phyloP scores from a whole-genome alignment of 345 rosid species.

The Aquilaria sinensis region DNA sequence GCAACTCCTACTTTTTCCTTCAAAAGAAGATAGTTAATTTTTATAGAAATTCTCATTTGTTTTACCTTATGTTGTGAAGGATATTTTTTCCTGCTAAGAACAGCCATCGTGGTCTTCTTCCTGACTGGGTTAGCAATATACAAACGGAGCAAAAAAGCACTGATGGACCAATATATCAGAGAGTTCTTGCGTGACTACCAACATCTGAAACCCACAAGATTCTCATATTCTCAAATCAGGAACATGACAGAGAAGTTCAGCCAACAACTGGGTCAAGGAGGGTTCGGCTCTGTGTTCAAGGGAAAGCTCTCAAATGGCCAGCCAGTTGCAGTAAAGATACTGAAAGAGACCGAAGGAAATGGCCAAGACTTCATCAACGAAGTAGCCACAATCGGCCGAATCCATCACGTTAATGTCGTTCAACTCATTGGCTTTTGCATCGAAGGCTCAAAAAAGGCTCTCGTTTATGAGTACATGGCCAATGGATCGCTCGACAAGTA shows the following conservation, averaged over 20 bases:
- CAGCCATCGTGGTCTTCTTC: no score
- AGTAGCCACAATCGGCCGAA: constrained; percentile 10
- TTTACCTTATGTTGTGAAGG: no score
- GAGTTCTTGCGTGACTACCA: no score
- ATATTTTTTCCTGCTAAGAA: no score
- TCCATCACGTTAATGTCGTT: constrained; percentile 18
- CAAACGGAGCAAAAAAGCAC: no score
- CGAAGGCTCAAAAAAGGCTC: constrained; percentile 17
- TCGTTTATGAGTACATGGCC: constrained; percentile 15
- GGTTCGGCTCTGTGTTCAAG: constrained; percentile 13
- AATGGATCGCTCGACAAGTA: constrained; percentile 19
- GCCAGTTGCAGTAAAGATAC: constrained; percentile 9
- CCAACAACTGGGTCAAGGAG: constrained; percentile 17
- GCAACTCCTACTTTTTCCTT: no score
- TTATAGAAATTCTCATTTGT: no score
- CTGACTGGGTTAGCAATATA: no score
- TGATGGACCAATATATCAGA: no score
- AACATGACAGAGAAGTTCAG: constrained; percentile 10
- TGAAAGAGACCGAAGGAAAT: not conserved
- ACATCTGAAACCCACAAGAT: constrained; percentile 2
- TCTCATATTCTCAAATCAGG: constrained; percentile 11
- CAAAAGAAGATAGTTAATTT: no score
- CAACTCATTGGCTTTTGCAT: constrained; percentile 14
- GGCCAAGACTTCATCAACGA: constrained; percentile 12
- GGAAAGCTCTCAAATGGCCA: constrained; percentile 11